Evolutionary conservation across 768 basidiomycete species (phyloP).

Genomic region (Roridomyces roridus): DNA sequence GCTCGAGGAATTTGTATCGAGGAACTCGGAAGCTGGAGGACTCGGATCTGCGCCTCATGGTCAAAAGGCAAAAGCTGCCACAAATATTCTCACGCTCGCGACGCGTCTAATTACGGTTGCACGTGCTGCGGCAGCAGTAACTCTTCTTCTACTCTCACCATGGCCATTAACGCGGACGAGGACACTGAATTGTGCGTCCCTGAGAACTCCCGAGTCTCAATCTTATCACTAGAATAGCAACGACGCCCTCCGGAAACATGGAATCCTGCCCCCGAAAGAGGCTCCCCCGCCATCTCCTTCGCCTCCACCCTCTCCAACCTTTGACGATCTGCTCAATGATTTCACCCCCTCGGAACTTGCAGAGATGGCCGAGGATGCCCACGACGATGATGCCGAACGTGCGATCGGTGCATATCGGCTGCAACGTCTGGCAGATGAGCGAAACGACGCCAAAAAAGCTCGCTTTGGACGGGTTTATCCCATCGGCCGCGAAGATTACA

Average conservation of each 20-base stretch:
- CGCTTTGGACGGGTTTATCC: slow-evolving; percentile 88
- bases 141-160: slow-evolving; percentile 24
- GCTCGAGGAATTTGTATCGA: too few species aligned
- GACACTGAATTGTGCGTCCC: slow-evolving; percentile 92
- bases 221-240: slow-evolving; percentile 60
- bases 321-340: slow-evolving; percentile 71
- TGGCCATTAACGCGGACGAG: slow-evolving; percentile 84
- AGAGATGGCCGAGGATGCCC: slow-evolving; percentile 74
- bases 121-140: too few species aligned
- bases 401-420: slow-evolving; percentile 69
- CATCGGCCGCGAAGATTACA: slow-evolving; percentile 93
- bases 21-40: too few species aligned
- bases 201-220: not conserved
- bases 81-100: too few species aligned
- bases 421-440: slow-evolving; percentile 70
- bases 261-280: slow-evolving; percentile 83
- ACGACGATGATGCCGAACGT: slow-evolving; percentile 79
- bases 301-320: slow-evolving; percentile 76
- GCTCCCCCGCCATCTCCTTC: slow-evolving; percentile 78
- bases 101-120: too few species aligned
- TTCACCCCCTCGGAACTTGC: slow-evolving; percentile 67
- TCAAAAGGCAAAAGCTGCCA: too few species aligned
- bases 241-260: slow-evolving; percentile 91
- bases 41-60: too few species aligned
- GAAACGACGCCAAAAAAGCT: slow-evolving; percentile 59